Percentiles rank a stretch among this genome's conserved stretches.
Evolutionary conservation across 306 rosid species (phyloP).

Genomic region (Mucuna pruriens): DNA sequence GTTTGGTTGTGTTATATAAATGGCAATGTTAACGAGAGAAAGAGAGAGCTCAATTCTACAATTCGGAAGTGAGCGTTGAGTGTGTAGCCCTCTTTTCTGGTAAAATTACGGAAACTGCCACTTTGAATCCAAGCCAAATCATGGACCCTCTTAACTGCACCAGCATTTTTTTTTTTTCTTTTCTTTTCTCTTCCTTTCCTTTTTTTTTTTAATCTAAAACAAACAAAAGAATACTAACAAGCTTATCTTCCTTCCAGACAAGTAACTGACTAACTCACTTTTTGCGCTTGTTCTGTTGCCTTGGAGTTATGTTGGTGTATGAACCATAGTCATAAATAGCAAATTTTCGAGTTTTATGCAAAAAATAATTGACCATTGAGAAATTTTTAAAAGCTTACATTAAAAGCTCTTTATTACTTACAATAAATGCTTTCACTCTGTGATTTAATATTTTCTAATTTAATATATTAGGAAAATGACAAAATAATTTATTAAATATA

Average conservation of each 20-base stretch:
- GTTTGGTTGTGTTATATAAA: constrained; percentile 14
- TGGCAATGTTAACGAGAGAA: not conserved
- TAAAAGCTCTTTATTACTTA: too few species aligned
- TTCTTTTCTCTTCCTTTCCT: not conserved
- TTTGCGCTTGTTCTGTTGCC: not conserved
- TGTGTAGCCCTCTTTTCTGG: constrained; percentile 30
- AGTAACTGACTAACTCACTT: not conserved
- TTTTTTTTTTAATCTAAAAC: not conserved
- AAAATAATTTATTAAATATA: too few species aligned
- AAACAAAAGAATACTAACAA: not conserved
- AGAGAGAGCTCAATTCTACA: not conserved
- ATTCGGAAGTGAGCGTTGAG: not conserved
- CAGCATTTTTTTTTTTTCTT: not conserved
- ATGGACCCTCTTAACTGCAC: not conserved
- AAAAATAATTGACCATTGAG: too few species aligned
- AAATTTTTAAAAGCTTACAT: not conserved
- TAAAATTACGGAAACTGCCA: constrained; percentile 50
- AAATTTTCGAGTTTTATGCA: too few species aligned
- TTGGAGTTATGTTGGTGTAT: not conserved
- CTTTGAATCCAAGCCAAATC: not conserved
- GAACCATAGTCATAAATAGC: not conserved
- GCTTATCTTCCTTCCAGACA: not conserved
- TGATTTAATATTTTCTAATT: too few species aligned
- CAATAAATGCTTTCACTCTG: too few species aligned
- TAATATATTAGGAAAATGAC: too few species aligned